Evolutionary conservation across 495 filamentous ascomycete species (phyloP).

Genomic region (Trichoderma parareesei): DNA sequence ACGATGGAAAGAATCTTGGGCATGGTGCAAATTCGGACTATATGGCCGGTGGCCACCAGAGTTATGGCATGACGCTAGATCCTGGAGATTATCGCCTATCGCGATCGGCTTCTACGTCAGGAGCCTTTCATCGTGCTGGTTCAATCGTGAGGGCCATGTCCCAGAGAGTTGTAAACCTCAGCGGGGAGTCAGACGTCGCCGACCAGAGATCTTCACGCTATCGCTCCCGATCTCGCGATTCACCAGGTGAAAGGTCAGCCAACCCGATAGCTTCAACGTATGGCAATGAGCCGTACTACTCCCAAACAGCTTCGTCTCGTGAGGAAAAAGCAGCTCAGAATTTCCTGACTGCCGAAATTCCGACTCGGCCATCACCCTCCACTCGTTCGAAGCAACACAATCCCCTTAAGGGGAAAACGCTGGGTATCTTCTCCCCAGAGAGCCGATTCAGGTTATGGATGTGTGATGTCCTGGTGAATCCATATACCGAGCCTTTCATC

Average conservation of each 20-base stretch:
- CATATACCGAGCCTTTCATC: conserved; percentile 79
- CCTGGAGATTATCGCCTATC: conserved; percentile 47
- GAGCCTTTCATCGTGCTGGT: conserved; percentile 67
- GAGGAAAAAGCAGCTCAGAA: conserved; percentile 37
- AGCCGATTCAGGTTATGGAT: conserved; percentile 64
- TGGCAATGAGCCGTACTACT: conserved; percentile 40
- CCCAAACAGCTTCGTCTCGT: conserved; percentile 35
- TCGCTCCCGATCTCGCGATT: conserved; percentile 43
- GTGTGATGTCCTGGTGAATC: conserved; percentile 83
- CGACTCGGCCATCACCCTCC: not conserved
- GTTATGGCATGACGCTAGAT: conserved; percentile 39
- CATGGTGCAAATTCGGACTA: conserved; percentile 46
- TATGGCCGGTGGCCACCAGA: conserved; percentile 31
- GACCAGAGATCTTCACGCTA: conserved; percentile 67
- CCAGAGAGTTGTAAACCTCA: conserved; percentile 93
- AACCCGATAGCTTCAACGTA: conserved; percentile 44
- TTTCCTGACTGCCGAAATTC: conserved; percentile 21
- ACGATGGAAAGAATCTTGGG: conserved; percentile 37
- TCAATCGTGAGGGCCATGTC: conserved; percentile 96
- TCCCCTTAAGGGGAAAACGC: conserved; percentile 78
- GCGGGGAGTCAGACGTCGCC: conserved; percentile 70
- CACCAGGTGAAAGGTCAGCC: conserved; percentile 28
- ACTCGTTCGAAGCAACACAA: conserved; percentile 48
- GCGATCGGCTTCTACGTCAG: conserved; percentile 44
- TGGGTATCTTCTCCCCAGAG: conserved; percentile 75